Conservation (phyloP, 2,329 filamentous ascomycete genomes). For the Alternaria arborescens region DNA sequence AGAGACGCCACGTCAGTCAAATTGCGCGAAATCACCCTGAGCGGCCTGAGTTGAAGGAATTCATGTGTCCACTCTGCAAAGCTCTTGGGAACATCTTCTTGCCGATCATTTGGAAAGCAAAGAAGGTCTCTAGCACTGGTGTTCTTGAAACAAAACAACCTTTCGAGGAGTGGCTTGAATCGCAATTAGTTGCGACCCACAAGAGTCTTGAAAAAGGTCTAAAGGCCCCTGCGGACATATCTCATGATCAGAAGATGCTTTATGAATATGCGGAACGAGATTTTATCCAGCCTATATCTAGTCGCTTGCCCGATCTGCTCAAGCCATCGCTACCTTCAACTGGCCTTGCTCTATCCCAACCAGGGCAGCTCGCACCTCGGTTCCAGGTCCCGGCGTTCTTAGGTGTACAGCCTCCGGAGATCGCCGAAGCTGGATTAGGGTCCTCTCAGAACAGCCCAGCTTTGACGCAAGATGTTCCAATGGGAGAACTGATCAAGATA, state of each 20-base stretch:
- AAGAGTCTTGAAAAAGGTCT: constrained; percentile 52
- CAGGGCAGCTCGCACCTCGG: constrained; percentile 20
- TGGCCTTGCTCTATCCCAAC: constrained; percentile 19
- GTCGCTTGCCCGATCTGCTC: constrained; percentile 48
- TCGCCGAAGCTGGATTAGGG: constrained; percentile 31
- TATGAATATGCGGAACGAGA: constrained; percentile 60
- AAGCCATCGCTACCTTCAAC: constrained; percentile 31
- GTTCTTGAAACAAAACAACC: constrained; percentile 66
- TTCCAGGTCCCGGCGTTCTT: constrained; percentile 47
- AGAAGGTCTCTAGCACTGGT: constrained; percentile 83
- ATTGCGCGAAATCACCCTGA: constrained; percentile 96
- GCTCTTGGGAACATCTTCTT: constrained; percentile 94
- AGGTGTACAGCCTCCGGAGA: constrained; percentile 34
- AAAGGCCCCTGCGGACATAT: constrained; percentile 36
- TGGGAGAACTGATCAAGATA: constrained; percentile 61
- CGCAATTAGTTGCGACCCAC: constrained; percentile 62
- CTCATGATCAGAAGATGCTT: constrained; percentile 59
- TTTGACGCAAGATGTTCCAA: constrained; percentile 34
- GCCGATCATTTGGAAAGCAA: constrained; percentile 93
- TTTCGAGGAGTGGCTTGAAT: constrained; percentile 75
- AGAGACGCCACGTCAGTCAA: constrained; percentile 85
- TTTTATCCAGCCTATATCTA: constrained; percentile 61
- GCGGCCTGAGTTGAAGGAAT: constrained; percentile 79
- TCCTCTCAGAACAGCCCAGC: constrained; percentile 33
- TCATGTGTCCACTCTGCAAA: constrained; percentile 96